phyloP scores from a whole-genome alignment of 306 rosid genomes.

The Trichosanthes truncata region DNA sequence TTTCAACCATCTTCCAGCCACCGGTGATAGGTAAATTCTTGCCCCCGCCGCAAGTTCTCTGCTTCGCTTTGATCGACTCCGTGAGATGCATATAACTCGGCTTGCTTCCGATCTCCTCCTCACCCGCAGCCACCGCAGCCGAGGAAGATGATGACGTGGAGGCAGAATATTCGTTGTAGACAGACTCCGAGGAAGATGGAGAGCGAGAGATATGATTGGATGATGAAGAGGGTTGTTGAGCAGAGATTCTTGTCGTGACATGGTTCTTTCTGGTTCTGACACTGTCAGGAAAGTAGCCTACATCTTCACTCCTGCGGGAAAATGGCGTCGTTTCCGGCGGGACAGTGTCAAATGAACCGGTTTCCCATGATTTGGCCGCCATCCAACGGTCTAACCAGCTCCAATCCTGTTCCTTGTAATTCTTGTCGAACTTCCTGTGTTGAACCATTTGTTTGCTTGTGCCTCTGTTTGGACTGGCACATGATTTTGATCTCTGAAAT shows the following conservation, averaged over 20 bases:
- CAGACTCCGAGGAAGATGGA: conserved; percentile 42
- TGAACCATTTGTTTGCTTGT: conserved; percentile 27
- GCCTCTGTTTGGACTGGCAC: conserved; percentile 50
- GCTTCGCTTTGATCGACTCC: conserved; percentile 53
- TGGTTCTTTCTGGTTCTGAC: conserved; percentile 43
- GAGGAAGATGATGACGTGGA: conserved; percentile 45
- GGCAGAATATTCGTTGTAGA: conserved; percentile 40
- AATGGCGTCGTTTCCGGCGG: conserved; percentile 33
- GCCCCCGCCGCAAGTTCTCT: conserved; percentile 25
- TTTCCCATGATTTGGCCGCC: conserved; percentile 71
- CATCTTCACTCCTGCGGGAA: conserved; percentile 34
- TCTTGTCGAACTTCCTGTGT: conserved; percentile 24
- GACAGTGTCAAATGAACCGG: conserved; percentile 33
- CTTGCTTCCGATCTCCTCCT: conserved; percentile 18
- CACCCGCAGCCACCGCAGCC: conserved; percentile 2
- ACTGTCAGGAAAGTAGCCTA: conserved; percentile 23
- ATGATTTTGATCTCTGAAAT: conserved; percentile 40
- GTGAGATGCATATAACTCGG: conserved; percentile 65
- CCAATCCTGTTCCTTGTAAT: conserved; percentile 24
- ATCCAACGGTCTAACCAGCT: conserved; percentile 73
- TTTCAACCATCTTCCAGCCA: conserved; percentile 23
- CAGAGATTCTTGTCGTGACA: conserved; percentile 41
- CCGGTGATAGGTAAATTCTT: conserved; percentile 32
- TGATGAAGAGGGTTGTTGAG: conserved; percentile 24
- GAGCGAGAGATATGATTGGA: conserved; percentile 37